Base-by-base conservation (phyloP, 208 protist genomes). In the Acanthamoeba lenticulata region DNA sequence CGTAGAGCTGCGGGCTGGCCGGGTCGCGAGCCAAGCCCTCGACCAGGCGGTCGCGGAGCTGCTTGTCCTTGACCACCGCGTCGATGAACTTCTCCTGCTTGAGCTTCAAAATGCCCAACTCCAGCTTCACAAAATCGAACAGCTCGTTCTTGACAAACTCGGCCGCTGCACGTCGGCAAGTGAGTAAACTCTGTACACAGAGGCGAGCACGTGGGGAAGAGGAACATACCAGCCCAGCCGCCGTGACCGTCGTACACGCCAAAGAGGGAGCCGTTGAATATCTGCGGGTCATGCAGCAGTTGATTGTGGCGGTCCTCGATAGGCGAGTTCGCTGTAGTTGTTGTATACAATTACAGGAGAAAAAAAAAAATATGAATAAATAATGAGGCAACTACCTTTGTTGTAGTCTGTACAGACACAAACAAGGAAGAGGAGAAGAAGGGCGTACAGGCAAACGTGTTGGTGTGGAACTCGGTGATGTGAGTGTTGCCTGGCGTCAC, bases 31-130 rank as follows among this genome's bases (percentile, higher is more conserved):
- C 38, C 36, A 79, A 19, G 38, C 27, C 38, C 15, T 79, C 67
- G 67, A 79, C 36, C 34, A 79, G 3, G 15, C 38, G 32, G 21
- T 79, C 38, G 4, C 38, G 32, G 67, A 79, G 67, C 1, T 79
- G 34, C 67, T 38, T 38, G 34, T 79, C 67, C 67, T 79, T 79
- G 34, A 79, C 67, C 2, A 79, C 1, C 34, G 67, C 9, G 21
- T 79, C 67, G 67, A 79, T 79, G 32, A 79, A 79, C 67, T n/a
- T 42, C 67, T 79, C 67, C 67, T 79, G 67, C 67, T 79, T 79
- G 67, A 79, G 67, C 67, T 79, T 79, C 36, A 79, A 45, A 34
- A 79, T 79, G 32, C 67, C 67, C 67, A 79, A 34, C 38, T 79
- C 67, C 34, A 79, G 67, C 67, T 21, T 79, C 19, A 79, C 67